phyloP scores from a whole-genome alignment of 169 alveolate species.

The Theileria annulata region DNA sequence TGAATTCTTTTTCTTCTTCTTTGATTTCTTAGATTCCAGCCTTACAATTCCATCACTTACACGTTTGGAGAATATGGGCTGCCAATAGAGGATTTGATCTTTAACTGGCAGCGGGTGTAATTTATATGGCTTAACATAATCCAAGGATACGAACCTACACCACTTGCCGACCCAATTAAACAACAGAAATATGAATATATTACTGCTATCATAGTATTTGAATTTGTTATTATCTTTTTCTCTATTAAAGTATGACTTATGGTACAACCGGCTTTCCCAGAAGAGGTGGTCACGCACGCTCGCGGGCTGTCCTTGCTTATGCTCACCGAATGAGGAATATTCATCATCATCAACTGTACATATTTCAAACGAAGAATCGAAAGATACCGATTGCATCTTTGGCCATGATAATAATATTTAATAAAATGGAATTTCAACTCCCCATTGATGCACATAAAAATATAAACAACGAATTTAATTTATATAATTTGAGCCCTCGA shows the following conservation, averaged over 20 bases:
- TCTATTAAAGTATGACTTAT: not conserved
- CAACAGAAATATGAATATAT: constrained; percentile 29
- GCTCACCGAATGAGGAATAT: not conserved
- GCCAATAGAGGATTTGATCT: constrained; percentile 48
- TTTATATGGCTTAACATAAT: constrained; percentile 17
- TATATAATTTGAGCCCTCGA: not conserved
- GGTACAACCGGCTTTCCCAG: constrained; percentile 22
- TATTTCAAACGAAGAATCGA: not conserved
- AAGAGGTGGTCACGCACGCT: not conserved
- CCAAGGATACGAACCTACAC: constrained; percentile 21
- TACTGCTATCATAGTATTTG: constrained; percentile 22
- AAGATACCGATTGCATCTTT: not conserved
- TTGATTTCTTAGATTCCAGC: constrained; percentile 5
- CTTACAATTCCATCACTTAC: constrained; percentile 47
- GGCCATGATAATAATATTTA: not conserved
- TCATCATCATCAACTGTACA: not conserved
- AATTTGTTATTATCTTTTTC: not conserved
- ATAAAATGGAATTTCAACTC: not conserved
- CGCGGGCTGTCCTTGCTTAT: not conserved
- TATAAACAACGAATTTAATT: not conserved
- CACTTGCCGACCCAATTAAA: constrained; percentile 38
- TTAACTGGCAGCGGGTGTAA: not conserved
- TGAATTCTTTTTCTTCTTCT: not conserved
- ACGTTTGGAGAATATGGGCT: constrained; percentile 41
- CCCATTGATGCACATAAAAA: not conserved